These are phyloP conservation scores for Saitoella complicata DNA, from an alignment of 805 yeast species.

Conservation along the genomic window DNA sequence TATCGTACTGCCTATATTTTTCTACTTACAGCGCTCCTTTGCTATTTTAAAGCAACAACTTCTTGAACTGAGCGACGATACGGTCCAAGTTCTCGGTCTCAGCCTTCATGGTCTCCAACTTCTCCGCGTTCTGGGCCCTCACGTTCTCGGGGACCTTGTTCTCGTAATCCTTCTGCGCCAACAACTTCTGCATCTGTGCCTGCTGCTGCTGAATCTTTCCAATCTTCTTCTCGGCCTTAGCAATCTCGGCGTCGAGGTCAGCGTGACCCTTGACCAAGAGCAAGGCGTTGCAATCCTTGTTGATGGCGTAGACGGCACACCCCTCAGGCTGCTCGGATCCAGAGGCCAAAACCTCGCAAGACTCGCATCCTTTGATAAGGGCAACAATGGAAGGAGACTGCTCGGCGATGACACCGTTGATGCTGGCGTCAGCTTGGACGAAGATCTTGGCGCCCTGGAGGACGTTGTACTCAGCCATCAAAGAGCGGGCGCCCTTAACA, in stretches of 20 bases:
- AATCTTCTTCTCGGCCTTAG: conserved; percentile 64
- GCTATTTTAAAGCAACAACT: conserved; percentile 34
- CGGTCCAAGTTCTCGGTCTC: conserved; percentile 79
- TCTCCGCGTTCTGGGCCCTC: conserved; percentile 51
- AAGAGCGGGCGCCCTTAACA: conserved; percentile 81
- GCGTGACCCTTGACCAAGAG: conserved; percentile 85
- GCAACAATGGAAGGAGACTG: conserved; percentile 83
- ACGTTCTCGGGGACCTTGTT: conserved; percentile 71
- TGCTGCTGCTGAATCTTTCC: conserved; percentile 43
- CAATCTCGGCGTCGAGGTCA: conserved; percentile 77
- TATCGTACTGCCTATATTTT: not conserved
- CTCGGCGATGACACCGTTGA: conserved; percentile 36
- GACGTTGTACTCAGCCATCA: conserved; percentile 78
- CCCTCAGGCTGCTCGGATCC: conserved; percentile 64
- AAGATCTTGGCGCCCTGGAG: conserved; percentile 74
- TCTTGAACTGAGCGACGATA: conserved; percentile 68
- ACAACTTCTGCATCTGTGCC: conserved; percentile 49
- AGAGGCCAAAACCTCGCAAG: conserved; percentile 40
- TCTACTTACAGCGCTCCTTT: not conserved
- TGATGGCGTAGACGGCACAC: conserved; percentile 69
- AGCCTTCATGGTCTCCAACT: conserved; percentile 54
- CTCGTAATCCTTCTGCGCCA: conserved; percentile 57
- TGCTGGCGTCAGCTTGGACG: conserved; percentile 42
- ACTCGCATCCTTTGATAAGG: conserved; percentile 42
- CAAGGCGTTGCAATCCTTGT: conserved; percentile 68